phyloP scores from a whole-genome alignment of 2,329 filamentous ascomycete genomes.

The Trichoderma sp. region DNA sequence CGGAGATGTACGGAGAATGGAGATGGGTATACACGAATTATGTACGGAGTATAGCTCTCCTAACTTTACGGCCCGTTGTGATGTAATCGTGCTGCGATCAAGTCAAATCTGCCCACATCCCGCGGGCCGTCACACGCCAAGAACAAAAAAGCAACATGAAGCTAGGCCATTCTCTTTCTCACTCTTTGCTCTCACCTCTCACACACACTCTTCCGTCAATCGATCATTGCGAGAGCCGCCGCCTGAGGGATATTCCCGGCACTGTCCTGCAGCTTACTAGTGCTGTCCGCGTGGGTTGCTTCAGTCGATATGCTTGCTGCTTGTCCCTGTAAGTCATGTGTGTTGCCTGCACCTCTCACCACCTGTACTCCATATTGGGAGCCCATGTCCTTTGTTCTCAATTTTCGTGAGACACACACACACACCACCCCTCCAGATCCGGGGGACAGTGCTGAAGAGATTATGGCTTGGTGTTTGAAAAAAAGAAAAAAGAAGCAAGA shows the following conservation, averaged over 20 bases:
- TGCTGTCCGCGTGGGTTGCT: background rate
- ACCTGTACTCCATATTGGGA: background rate
- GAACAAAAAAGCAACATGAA: background rate
- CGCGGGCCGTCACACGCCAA: background rate
- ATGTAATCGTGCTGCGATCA: background rate
- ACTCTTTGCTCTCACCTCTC: background rate
- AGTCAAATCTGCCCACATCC: background rate
- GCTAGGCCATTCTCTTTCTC: background rate
- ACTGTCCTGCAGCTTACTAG: background rate
- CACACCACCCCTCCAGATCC: background rate
- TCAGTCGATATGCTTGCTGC: background rate
- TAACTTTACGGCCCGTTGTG: background rate
- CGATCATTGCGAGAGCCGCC: background rate
- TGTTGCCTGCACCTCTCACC: background rate
- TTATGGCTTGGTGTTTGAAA: background rate
- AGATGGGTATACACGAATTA: background rate
- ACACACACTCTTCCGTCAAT: background rate
- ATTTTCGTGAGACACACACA: background rate
- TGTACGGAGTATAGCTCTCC: background rate
- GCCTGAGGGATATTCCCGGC: background rate
- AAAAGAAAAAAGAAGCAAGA: background rate
- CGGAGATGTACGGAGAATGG: background rate
- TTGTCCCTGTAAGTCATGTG: background rate
- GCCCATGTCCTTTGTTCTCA: background rate
- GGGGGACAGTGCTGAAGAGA: background rate